A percentile compares a stretch with the other conserved stretches of the same genome.
Conservation (phyloP, 2,329 filamentous ascomycete species). For the Lasiodiplodia sp. region DNA sequence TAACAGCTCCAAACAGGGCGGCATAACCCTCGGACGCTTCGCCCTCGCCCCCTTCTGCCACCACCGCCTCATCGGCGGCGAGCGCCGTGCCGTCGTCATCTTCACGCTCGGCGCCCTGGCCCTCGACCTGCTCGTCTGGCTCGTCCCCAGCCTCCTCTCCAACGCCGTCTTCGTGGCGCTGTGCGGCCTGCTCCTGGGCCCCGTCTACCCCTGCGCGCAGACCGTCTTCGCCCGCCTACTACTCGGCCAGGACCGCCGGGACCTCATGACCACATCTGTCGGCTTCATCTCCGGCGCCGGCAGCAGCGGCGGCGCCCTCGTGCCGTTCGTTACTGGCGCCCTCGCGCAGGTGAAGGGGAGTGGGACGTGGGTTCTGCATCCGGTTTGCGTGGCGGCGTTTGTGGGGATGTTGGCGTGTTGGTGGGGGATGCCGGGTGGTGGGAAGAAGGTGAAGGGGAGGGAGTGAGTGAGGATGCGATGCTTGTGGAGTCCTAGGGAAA, state of each 20-base stretch:
- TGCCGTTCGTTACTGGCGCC: constrained; percentile 71
- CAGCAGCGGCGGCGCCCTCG: constrained; percentile 73
- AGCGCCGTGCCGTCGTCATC: constrained; percentile 67
- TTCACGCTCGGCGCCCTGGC: constrained; percentile 67
- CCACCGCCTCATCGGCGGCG: constrained; percentile 69
- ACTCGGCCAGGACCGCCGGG: constrained; percentile 56
- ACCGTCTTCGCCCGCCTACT: constrained; percentile 69
- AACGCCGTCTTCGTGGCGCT: constrained; percentile 61
- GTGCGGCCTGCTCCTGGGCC: constrained; percentile 77
- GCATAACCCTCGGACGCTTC: constrained; percentile 80
- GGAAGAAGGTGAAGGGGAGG: constrained; percentile 59
- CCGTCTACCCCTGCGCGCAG: constrained; percentile 77
- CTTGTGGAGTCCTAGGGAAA: no score
- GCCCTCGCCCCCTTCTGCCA: constrained; percentile 71
- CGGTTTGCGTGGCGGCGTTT: constrained; percentile 72
- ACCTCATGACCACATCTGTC: constrained; percentile 68
- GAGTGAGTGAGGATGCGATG: constrained; percentile 54
- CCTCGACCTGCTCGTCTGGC: constrained; percentile 81
- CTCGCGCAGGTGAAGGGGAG: constrained; percentile 66
- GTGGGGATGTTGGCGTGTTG: constrained; percentile 70
- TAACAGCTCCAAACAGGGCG: constrained; percentile 58
- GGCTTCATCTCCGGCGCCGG: constrained; percentile 73
- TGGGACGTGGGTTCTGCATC: constrained; percentile 69
- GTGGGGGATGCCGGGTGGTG: constrained; percentile 61
- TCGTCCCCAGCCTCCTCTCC: constrained; percentile 71